Base-by-base conservation (phyloP, 2,329 filamentous ascomycete species). In the Xylariaceae sp. region DNA sequence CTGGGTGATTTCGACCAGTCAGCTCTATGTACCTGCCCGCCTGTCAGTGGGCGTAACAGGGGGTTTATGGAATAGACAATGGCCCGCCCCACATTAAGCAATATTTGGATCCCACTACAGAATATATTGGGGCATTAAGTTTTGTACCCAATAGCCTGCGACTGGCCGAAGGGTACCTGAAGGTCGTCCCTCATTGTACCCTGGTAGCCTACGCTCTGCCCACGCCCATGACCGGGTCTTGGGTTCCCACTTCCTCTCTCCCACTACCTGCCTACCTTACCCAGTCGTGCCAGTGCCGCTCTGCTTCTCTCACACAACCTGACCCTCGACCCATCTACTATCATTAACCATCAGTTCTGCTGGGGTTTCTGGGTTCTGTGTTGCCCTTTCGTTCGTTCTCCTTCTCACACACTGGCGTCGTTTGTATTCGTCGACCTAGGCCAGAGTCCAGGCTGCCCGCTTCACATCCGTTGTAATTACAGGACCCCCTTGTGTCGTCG, bases 31-130 rank as follows among this genome's bases (percentile, higher is more conserved):
- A 47, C 46, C 43, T 43, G 46, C 38, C 40, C 40, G 37, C 41
- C 39, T 46, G 44, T 46, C 49, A 48, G 40, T 44, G 40, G 37
- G 40, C 34, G 36, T 40, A 30, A 40, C 41, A 19, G 41, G 40
- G 44, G 43, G 39, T 14, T 24, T 40, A 37, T 43, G 33, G 37
- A 40, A 37, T 38, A 44, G 40, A 44, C 38, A 43, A 43, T 46
- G 35, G 39, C 31, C 31, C 18, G 33, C 31, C 45, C 56, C 56
- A 55, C 53, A 50, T 54, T 51, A 57, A 24, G 43, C 51, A 57
- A 56, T 56, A 56, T 57, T 57, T 43, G 36, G 50, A 50, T 52
- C 50, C 50, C 52, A 56, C 52, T 55, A n/a, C n/a, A n/a, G n/a
- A n/a, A n/a, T n/a, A n/a, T n/a, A 56, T 56, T 57, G 53, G 53